Percentiles rank a stretch among this genome's conserved stretches.
Evolutionary conservation across 2,329 filamentous ascomycete species (phyloP).

Genomic region (Phaeosphaeria sp.): DNA sequence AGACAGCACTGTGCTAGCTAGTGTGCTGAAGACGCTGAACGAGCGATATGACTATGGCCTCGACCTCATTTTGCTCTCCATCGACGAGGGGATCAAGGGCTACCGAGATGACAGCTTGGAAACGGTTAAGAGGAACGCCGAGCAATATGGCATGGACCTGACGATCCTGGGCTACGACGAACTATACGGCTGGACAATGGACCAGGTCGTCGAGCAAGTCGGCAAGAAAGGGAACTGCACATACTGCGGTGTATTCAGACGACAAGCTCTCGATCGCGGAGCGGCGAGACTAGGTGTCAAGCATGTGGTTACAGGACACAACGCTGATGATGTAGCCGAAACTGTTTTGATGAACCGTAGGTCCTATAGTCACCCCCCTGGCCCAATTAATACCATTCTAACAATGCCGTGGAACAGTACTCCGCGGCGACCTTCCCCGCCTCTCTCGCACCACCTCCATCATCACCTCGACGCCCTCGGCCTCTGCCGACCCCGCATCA

Average conservation of each 20-base stretch:
- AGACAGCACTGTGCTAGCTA: constrained; percentile 94
- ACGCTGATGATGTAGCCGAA: constrained; percentile 96
- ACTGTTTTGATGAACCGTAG: constrained; percentile 91
- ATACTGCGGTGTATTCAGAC: constrained; percentile 94
- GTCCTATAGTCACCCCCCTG: too few relatives aligned
- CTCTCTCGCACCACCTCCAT: constrained; percentile 90
- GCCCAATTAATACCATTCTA: not conserved
- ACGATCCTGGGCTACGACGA: constrained; percentile 93
- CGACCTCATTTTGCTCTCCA: constrained; percentile 83
- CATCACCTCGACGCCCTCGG: constrained; percentile 64
- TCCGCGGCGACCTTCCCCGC: constrained; percentile 87
- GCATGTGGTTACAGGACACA: constrained; percentile 97
- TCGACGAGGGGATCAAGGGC: constrained; percentile 96
- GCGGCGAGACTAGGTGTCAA: constrained; percentile 85
- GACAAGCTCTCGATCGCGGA: constrained; percentile 91
- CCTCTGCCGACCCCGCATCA: constrained; percentile 62
- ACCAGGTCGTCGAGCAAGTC: constrained; percentile 93
- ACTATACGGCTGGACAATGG: constrained; percentile 99
- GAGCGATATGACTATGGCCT: constrained; percentile 87
- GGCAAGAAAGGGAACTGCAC: constrained; percentile 99
- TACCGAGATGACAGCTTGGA: constrained; percentile 96
- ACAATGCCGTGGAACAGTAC: too few relatives aligned
- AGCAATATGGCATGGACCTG: constrained; percentile 88
- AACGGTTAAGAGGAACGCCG: constrained; percentile 92
- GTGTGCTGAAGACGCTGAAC: constrained; percentile 92